These are phyloP conservation scores for Ganoderma boninense DNA, from an alignment of 1,284 basidiomycete species.

Conservation along the genomic window DNA sequence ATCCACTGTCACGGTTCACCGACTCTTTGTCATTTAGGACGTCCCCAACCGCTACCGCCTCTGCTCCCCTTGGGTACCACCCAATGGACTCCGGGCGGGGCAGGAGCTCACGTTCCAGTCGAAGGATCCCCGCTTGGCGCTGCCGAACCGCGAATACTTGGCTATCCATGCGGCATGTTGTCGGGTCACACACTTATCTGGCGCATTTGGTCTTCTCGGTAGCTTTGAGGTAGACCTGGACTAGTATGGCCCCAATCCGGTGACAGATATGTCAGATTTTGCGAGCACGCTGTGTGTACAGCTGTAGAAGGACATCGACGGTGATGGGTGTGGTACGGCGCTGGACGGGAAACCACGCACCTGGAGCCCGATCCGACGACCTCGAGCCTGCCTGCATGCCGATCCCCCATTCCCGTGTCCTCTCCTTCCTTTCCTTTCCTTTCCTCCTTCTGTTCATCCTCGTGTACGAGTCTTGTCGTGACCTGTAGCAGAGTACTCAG, in stretches of 20 bases:
- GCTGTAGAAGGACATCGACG: neutral
- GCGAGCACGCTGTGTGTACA: neutral
- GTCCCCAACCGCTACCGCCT: neutral
- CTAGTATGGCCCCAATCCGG: neutral
- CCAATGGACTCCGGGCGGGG: neutral
- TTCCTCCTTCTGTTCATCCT: no score
- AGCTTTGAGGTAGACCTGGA: neutral
- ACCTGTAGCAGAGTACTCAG: no score
- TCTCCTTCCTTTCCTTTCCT: no score
- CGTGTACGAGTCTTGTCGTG: no score
- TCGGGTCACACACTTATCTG: constrained; percentile 1
- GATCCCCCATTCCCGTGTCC: no score
- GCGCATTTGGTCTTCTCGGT: neutral
- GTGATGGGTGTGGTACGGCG: no score
- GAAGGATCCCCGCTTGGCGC: neutral
- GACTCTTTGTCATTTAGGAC: neutral
- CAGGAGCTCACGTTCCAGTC: neutral
- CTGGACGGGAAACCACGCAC: no score
- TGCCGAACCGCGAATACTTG: neutral
- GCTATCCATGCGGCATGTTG: neutral
- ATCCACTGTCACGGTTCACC: neutral
- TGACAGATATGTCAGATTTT: neutral
- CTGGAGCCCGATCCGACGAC: no score
- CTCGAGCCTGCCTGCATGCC: no score
- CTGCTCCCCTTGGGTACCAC: neutral